Evolutionary conservation across 2,329 filamentous ascomycete species (phyloP).

Genomic region (Gremmenia infestans): DNA sequence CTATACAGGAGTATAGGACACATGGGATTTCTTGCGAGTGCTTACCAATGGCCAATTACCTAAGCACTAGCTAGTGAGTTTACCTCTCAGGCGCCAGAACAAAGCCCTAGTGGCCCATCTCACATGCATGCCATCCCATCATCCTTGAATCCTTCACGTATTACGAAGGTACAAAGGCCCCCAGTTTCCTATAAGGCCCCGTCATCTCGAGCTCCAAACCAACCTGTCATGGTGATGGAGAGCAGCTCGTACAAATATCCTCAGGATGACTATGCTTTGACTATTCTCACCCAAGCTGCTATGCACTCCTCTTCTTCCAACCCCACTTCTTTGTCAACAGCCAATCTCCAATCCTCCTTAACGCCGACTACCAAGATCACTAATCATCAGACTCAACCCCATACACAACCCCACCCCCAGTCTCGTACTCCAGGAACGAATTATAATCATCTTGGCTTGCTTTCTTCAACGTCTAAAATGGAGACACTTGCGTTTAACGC

Average conservation of each 20-base stretch:
- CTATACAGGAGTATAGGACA: background rate
- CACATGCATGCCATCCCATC: background rate
- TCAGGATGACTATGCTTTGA: conserved; percentile 24
- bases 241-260: conserved; percentile 9
- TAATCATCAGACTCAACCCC: conserved; percentile 8
- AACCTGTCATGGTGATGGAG: conserved; percentile 15
- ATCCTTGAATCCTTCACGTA: background rate
- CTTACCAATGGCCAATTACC: background rate
- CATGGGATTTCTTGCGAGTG: background rate
- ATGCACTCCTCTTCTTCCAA: conserved; percentile 8
- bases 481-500: conserved; percentile 20
- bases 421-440: background rate
- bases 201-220: background rate
- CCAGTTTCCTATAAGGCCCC: background rate
- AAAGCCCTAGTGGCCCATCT: background rate
- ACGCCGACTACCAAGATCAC: conserved; percentile 1
- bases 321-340: background rate
- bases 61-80: too few species aligned
- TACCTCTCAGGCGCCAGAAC: too few species aligned
- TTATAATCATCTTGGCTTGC: conserved; percentile 3
- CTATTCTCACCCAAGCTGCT: conserved; percentile 25
- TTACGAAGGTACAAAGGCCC: background rate
- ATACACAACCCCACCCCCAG: background rate
- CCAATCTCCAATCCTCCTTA: background rate
- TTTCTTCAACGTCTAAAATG: conserved; percentile 14